Percentiles rank a stretch among this genome's conserved stretches.
Conservation (phyloP, 768 basidiomycete genomes). For the Boletus sp. region DNA sequence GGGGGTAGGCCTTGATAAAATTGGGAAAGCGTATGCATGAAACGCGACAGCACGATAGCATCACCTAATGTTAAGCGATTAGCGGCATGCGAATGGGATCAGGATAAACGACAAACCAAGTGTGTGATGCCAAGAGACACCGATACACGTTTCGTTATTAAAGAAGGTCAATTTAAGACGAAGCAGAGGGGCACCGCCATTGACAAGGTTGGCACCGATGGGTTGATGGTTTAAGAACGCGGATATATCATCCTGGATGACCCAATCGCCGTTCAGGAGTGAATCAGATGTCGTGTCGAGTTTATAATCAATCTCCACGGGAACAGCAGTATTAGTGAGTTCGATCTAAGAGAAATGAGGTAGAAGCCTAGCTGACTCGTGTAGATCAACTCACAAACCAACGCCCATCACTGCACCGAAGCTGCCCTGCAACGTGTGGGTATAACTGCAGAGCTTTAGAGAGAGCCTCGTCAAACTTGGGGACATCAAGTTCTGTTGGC, state of each 20-base stretch:
- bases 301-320: constrained; percentile 15
- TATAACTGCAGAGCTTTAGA: constrained; percentile 22
- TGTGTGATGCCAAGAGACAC: constrained; percentile 35
- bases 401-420: constrained; percentile 6
- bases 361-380: not conserved
- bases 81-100: not conserved
- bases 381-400: constrained; percentile 21
- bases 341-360: constrained; percentile 18
- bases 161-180: constrained; percentile 29
- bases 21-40: constrained; percentile 30
- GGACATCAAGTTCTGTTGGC: constrained; percentile 10
- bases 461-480: constrained; percentile 23
- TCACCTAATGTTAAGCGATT: constrained; percentile 24
- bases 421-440: constrained; percentile 25
- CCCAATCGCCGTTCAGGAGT: constrained; percentile 23
- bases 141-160: constrained; percentile 25
- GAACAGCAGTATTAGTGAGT: constrained; percentile 18
- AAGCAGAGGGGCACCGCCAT: constrained; percentile 20
- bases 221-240: constrained; percentile 16
- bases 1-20: constrained; percentile 24
- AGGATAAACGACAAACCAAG: constrained; percentile 22
- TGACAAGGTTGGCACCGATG: constrained; percentile 11
- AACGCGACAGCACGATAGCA: constrained; percentile 23
- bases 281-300: constrained; percentile 2
- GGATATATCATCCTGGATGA: constrained; percentile 24